Base-by-base conservation (phyloP, 106 monocot genomes). In the Iris macrosiphon region DNA sequence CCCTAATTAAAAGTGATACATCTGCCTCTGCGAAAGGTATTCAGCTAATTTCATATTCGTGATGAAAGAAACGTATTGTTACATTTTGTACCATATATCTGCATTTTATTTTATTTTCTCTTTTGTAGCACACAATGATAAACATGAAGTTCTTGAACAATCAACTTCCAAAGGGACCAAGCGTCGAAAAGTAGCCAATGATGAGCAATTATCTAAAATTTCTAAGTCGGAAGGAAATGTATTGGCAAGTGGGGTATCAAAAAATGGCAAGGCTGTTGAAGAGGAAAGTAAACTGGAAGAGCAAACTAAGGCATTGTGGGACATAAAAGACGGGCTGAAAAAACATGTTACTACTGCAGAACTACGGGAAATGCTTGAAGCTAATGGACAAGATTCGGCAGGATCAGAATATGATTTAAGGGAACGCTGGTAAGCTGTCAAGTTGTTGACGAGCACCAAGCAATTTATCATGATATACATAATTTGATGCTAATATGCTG, bases 371-470 rank as follows among this genome's bases (percentile, higher is more conserved):
- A 78, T 98, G 87, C 87, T 98, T 59, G 98, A 98, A 75, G 70
- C 59, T 55, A 98, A 98, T 70, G 83, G 53, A 40, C 98, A 84
- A 54, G 91, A 90, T 78, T 76, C 87, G 50, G 34, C 64, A 64
- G 98, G 91, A 59, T 87, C 98, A 44, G 91, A 98, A 79, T 76
- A 81, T 80, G 83, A 87, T 77, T 65, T 98, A 55, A 65, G 90
- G 31, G 98, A 98, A 10, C 83, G 78, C 31, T 98, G 98, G 98
- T 98, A 78, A 78, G 19, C 52, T 46, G 47, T 12, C 45, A 2
- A 49, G 11, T 49, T 54, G 28, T 40, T 55, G 11, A 38, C 16
- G 0, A 31, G 17, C 52, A 29, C 10, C 10, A 17, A 35, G 21
- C 21, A 55, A 6, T 55, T 19, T 27, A 49, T 10, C 26, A 49